Conservation (phyloP, 331 rosid species). For the Rosa hybrid region DNA sequence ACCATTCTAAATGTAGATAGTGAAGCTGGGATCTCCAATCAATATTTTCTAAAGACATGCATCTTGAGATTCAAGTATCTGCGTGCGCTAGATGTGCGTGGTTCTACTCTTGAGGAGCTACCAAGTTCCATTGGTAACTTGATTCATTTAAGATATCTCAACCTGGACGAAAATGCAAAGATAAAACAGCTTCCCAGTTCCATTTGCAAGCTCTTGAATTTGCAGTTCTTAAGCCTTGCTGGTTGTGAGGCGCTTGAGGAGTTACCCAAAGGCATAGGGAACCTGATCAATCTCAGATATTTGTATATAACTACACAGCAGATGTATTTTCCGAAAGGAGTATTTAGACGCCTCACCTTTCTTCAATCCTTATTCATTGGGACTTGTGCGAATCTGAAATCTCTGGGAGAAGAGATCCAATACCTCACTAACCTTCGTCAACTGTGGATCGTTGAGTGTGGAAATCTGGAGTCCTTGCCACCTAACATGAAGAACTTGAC, state of each 20-base stretch:
- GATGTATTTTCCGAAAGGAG: background rate
- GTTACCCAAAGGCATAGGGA: constrained; percentile 18
- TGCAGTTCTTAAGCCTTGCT: background rate
- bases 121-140: background rate
- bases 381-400: background rate
- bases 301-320: background rate
- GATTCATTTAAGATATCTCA: constrained; percentile 1
- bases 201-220: constrained; percentile 6
- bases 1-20: background rate
- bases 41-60: background rate
- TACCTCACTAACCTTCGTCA: background rate
- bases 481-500: background rate
- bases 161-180: background rate
- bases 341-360: background rate
- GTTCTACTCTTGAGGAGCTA: background rate
- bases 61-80: background rate
- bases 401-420: background rate
- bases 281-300: background rate
- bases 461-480: background rate
- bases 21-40: background rate
- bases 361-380: background rate
- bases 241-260: background rate
- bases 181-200: background rate
- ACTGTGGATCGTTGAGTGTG: background rate
- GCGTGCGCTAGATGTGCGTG: background rate